Evolutionary conservation across 1,139 yeast species (phyloP).

Genomic region (Suhomyces yuchorum): DNA sequence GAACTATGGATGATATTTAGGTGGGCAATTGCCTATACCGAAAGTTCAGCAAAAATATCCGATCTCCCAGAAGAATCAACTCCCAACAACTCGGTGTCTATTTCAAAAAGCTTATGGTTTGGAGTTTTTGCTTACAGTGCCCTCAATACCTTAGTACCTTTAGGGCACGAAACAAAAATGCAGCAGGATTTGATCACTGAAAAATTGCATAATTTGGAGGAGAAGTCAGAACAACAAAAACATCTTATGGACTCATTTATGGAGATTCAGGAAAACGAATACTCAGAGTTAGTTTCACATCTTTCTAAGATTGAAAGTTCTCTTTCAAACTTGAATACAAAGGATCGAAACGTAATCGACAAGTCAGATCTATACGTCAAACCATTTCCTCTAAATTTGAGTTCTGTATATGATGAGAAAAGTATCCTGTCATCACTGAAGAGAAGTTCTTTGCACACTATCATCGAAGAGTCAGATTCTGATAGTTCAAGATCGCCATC

Average conservation of each 20-base stretch:
- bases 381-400: slow-evolving; percentile 19
- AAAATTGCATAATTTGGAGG: slow-evolving; percentile 2
- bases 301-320: slow-evolving; percentile 7
- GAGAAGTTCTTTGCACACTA: neutral
- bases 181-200: slow-evolving; percentile 6
- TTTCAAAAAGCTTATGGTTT: neutral
- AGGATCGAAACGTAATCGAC: neutral
- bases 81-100: neutral
- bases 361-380: slow-evolving; percentile 10
- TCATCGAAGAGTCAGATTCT: slow-evolving; percentile 1
- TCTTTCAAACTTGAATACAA: neutral
- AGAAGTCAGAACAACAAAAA: slow-evolving; percentile 6
- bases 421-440: neutral
- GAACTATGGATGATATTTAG: slow-evolving; percentile 34
- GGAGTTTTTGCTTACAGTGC: neutral
- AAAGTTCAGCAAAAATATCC: neutral
- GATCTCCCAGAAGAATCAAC: neutral
- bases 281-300: slow-evolving; percentile 3
- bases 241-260: slow-evolving; percentile 5
- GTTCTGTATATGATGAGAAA: slow-evolving; percentile 3
- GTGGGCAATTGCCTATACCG: slow-evolving; percentile 6
- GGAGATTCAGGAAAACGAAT: slow-evolving; percentile 4
- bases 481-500: neutral
- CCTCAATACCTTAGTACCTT: neutral
- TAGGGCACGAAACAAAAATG: neutral